Base-by-base conservation (phyloP, 1,284 basidiomycete genomes). In the Sporisorium graminicola region DNA sequence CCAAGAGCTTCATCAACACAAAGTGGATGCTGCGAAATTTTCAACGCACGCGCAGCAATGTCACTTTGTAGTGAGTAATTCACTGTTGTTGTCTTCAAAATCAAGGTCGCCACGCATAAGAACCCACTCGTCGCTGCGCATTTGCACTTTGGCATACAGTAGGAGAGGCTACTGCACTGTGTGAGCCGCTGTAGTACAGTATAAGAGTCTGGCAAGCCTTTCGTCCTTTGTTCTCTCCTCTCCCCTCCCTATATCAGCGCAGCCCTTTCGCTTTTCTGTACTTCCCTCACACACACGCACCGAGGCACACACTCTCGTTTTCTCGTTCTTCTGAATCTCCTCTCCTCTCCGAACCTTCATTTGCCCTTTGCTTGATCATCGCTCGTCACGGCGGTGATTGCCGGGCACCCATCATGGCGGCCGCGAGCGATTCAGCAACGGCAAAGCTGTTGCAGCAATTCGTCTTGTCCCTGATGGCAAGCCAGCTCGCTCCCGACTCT, bases 11-110 rank as follows among this genome's bases (percentile, higher is more conserved):
- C 16, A 24, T 29, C 10, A 14, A 50, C 7, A 43, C 53, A 51
- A 66, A 60, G 52, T 40, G 52, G 20, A 4, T 40, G 37, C 37
- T 37, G 35, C 27, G 10, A n/a, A 37, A 29, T 33, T 16, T n/a
- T 24, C 24, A 5, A 8, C n/a, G n/a, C n/a, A n/a, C n/a, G n/a
- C n/a, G 16, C 24, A n/a, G 13, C 16, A 49, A 31, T 50, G 58
- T 50, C 47, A 59, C 49, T 59, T 49, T 35, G 37, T 8, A 40
- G 9, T 22, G 35, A 24, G 35, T 5, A 40, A 18, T 3, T 18
- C 16, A 18, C 18, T 18, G 18, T 37, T 40, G 37, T n/a, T 40
- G 5, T 40, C 12, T 31, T 31, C 5, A 31, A 31, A 31, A 31
- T 31, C n/a, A 14, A 8, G 35, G 35, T 37, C 37, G 37, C 37